These are phyloP conservation scores for Wickerhamia fluorescens DNA, from an alignment of 805 yeast species.

Conservation along the genomic window DNA sequence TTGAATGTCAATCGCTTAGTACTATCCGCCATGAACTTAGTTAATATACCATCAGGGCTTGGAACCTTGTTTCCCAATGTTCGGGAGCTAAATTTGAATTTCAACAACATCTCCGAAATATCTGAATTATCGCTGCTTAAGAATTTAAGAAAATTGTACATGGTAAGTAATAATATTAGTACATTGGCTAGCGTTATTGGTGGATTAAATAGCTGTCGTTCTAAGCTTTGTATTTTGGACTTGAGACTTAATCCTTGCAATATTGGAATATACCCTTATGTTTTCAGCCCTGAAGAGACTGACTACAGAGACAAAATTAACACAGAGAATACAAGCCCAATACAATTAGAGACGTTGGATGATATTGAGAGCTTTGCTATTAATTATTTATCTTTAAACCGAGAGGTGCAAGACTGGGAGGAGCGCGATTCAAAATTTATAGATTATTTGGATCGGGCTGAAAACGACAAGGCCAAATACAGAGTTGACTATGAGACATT, in stretches of 20 bases:
- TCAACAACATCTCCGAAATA: conserved; percentile 37
- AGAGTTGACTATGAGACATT: conserved; percentile 29
- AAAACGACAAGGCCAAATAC: conserved; percentile 13
- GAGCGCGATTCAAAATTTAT: conserved; percentile 28
- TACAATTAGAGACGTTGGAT: conserved; percentile 40
- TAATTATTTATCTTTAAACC: conserved; percentile 37
- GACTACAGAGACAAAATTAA: conserved; percentile 12
- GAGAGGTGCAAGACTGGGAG: conserved; percentile 33
- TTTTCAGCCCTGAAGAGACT: conserved; percentile 41
- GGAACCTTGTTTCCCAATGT: conserved; percentile 38
- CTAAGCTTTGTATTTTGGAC: conserved; percentile 34
- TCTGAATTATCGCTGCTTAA: conserved; percentile 23
- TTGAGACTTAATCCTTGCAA: conserved; percentile 44
- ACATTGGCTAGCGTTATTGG: conserved; percentile 26
- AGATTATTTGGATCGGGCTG: conserved; percentile 13
- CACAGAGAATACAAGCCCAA: conserved; percentile 19
- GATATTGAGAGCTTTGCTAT: conserved; percentile 47
- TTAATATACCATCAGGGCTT: conserved; percentile 30
- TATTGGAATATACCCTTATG: conserved; percentile 43
- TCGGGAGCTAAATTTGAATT: conserved; percentile 42
- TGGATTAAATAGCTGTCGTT: conserved; percentile 23
- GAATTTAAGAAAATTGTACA: conserved; percentile 31
- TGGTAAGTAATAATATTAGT: conserved; percentile 41
- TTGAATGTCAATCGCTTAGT: conserved; percentile 32
- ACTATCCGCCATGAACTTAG: conserved; percentile 43